A percentile compares a stretch with the other conserved stretches of the same genome.
Evolutionary conservation across 148 eudicot species (phyloP).

Genomic region (Chenopodium quinoa): DNA sequence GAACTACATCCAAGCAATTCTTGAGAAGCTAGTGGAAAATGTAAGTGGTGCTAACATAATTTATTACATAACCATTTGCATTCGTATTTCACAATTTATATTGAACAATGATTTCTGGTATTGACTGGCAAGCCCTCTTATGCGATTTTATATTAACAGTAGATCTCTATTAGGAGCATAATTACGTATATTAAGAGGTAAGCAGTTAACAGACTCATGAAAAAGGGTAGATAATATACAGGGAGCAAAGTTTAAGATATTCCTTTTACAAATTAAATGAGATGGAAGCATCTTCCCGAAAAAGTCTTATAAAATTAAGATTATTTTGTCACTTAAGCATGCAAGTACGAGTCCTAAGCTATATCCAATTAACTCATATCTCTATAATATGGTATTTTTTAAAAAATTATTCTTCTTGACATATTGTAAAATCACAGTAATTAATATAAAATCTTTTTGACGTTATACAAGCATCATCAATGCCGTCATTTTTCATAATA

Average conservation of each 20-base stretch:
- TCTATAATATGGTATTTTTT: not conserved
- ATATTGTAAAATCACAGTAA: no score
- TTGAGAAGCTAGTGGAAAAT: slow-evolving; percentile 69
- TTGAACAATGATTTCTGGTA: not conserved
- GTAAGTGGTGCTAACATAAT: slow-evolving; percentile 35
- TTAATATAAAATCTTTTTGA: not conserved
- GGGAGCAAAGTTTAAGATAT: no score
- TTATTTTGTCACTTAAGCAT: not conserved
- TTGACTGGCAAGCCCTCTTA: not conserved
- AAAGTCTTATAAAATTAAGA: not conserved
- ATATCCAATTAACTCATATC: not conserved
- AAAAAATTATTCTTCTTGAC: no score
- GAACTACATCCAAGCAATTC: slow-evolving; percentile 56
- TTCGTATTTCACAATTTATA: not conserved
- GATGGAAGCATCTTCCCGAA: not conserved
- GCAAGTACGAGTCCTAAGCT: not conserved
- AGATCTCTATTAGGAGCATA: not conserved
- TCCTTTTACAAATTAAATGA: not conserved
- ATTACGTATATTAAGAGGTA: not conserved
- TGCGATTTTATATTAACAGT: not conserved
- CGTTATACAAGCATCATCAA: not conserved
- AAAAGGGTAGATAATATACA: no score
- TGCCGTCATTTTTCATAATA: not conserved
- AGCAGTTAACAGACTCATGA: no score
- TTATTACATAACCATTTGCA: not conserved